phyloP scores from a whole-genome alignment of 1,139 yeast genomes.

The Diutina rugosa region DNA sequence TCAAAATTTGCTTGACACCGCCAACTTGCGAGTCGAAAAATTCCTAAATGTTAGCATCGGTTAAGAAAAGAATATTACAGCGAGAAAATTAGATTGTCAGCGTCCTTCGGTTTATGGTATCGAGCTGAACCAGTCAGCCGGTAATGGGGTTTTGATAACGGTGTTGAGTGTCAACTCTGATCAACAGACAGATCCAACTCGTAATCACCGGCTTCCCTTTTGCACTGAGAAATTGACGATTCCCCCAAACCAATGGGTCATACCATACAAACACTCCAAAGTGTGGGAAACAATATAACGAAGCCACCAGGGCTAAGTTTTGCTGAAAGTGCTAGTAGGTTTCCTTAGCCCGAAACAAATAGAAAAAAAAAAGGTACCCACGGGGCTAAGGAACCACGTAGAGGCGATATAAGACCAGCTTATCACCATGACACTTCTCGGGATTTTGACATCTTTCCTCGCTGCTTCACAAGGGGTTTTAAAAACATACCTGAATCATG shows the following conservation, averaged over 20 bases:
- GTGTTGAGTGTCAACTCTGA: not conserved
- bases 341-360: not conserved
- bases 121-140: not conserved
- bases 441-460: not conserved
- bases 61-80: not conserved
- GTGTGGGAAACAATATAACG: not conserved
- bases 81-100: not conserved
- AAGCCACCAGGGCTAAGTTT: not conserved
- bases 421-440: not conserved
- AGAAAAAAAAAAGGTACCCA: not conserved
- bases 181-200: not conserved
- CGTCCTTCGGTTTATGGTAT: not conserved
- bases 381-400: not conserved
- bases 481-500: slow-evolving; percentile 66
- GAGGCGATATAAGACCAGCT: not conserved
- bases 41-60: slow-evolving; percentile 36
- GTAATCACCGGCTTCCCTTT: not conserved
- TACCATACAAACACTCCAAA: not conserved
- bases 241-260: not conserved
- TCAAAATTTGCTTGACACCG: slow-evolving; percentile 57
- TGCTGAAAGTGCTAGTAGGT: not conserved
- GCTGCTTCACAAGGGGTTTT: not conserved
- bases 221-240: not conserved
- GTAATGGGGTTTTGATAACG: not conserved
- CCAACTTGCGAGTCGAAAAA: slow-evolving; percentile 85